Conservation (phyloP, 2,329 filamentous ascomycete species). For the Ophiostoma tasmaniense region DNA sequence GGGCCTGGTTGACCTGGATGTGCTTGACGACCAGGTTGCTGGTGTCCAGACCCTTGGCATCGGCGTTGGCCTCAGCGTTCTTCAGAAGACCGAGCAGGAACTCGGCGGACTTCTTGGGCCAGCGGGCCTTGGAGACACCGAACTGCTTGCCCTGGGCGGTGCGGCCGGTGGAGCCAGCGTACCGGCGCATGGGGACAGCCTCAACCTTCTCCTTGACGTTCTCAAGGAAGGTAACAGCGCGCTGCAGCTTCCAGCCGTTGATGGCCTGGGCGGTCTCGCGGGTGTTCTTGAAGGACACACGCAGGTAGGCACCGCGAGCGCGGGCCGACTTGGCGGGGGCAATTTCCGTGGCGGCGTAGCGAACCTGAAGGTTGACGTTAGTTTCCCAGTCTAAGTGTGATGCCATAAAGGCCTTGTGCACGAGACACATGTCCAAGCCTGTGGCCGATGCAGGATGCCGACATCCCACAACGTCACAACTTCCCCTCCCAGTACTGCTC, state of each 20-base stretch:
- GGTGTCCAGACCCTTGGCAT: conserved; percentile 95
- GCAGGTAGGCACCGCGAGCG: conserved; percentile 96
- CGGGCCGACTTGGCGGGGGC: conserved; percentile 87
- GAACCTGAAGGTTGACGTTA: conserved; percentile 54
- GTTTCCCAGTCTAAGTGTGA: conserved; percentile 3
- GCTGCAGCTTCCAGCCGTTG: conserved; percentile 97
- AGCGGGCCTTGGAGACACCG: conserved; percentile 95
- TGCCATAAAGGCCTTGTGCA: not conserved
- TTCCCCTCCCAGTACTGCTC: not conserved
- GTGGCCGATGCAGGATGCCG: not conserved
- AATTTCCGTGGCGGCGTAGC: conserved; percentile 90
- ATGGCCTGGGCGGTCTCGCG: conserved; percentile 98
- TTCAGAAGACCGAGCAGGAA: conserved; percentile 95
- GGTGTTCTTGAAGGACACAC: conserved; percentile 99
- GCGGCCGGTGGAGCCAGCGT: conserved; percentile 90
- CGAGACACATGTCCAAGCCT: not conserved
- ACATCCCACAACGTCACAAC: not conserved
- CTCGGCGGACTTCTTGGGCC: conserved; percentile 98
- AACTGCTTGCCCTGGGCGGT: conserved; percentile 98
- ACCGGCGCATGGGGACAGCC: conserved; percentile 96
- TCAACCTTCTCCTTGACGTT: conserved; percentile 97
- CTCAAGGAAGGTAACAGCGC: conserved; percentile 93
- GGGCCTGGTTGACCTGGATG: conserved; percentile 99
- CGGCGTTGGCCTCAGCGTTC: conserved; percentile 95
- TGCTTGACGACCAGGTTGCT: conserved; percentile 98